Evolutionary conservation across 176 grass and related monocot species (phyloP), one percentile per base, ranked within the genome.

Genomic region (Triticum dicoccoides): DNA sequence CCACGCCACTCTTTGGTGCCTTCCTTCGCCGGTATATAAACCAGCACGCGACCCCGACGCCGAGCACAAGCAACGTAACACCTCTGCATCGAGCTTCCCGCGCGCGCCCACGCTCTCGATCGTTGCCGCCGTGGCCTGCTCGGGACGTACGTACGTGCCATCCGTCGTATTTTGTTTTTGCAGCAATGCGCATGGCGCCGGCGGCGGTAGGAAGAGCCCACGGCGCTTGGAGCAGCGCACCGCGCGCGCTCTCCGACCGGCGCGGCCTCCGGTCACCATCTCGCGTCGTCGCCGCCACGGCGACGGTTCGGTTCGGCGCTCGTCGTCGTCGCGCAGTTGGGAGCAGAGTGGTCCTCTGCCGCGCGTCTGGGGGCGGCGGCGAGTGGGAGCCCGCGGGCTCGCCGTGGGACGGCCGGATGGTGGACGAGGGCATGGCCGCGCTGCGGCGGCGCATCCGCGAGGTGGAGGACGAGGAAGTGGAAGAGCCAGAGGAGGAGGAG

Each of bases 361-460:
- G 44, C 30, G 69, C 72, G 54, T 18, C 79, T 38, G 81, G 62
- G 6, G 51, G 88, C 10, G 34, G 39, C 59, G 23, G 41, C 78
- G 41, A 65, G 32, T 34, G 80, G 74, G 85, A 52, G 2, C 38
- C 35, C 8, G 20, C 42, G 80, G 80, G 71, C 41, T 42, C 76
- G 67, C 38, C 69, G 18, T 65, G 62, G 76, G 68, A 77, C 8
- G 64, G 70, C 12, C 20, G 52, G 71, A 64, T 89, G 42, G 90
- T 97, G 21, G 92, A 94, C 65, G 86, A 89, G 86, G 91, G 75
- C 84, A 94, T 97, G 95, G 83, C 65, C 78, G 76, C 90, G 35
- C 92, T 97, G 63, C 78, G 88, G 37, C 77, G 88, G 64, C 82
- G 86, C 59, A 94, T 94, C 64, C 84, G 89, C 11, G 88, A 94